phyloP scores from a whole-genome alignment of 2,329 filamentous ascomycete genomes.

The Magnaporthales sp. region DNA sequence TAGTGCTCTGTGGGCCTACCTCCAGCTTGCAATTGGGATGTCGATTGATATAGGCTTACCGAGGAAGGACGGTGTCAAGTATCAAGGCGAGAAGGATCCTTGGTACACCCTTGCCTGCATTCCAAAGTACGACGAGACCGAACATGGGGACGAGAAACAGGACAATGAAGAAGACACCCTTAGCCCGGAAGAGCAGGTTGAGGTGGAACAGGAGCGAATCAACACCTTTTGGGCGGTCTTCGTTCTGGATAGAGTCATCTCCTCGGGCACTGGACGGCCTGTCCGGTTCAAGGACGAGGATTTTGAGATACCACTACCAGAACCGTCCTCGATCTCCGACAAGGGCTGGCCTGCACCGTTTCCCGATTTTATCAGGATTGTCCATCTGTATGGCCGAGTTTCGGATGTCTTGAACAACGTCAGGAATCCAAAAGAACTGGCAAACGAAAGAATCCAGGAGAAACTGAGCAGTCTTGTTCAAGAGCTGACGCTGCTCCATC shows the following conservation, averaged over 20 bases:
- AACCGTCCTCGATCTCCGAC: constrained; percentile 36
- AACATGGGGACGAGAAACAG: constrained; percentile 20
- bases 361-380: constrained; percentile 71
- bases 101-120: constrained; percentile 30
- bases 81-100: constrained; percentile 44
- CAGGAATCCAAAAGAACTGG: constrained; percentile 64
- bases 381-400: constrained; percentile 77
- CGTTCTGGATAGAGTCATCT: constrained; percentile 79
- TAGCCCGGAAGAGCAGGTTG: constrained; percentile 46
- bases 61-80: constrained; percentile 66
- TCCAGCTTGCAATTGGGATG: constrained; percentile 80
- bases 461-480: constrained; percentile 68
- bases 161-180: constrained; percentile 30
- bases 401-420: constrained; percentile 81
- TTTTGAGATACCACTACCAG: constrained; percentile 67
- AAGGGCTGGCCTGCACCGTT: constrained; percentile 71
- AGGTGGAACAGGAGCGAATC: constrained; percentile 70
- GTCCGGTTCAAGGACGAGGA: constrained; percentile 79
- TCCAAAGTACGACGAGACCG: constrained; percentile 12
- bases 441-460: constrained; percentile 66
- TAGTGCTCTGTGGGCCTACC: constrained; percentile 88
- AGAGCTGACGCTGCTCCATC: constrained; percentile 34
- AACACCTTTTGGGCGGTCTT: constrained; percentile 91
- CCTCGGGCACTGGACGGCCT: constrained; percentile 74
- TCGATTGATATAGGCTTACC: constrained; percentile 74